Base-by-base conservation (phyloP, 1,139 yeast genomes). In the Sugiyamaella neomexicana region DNA sequence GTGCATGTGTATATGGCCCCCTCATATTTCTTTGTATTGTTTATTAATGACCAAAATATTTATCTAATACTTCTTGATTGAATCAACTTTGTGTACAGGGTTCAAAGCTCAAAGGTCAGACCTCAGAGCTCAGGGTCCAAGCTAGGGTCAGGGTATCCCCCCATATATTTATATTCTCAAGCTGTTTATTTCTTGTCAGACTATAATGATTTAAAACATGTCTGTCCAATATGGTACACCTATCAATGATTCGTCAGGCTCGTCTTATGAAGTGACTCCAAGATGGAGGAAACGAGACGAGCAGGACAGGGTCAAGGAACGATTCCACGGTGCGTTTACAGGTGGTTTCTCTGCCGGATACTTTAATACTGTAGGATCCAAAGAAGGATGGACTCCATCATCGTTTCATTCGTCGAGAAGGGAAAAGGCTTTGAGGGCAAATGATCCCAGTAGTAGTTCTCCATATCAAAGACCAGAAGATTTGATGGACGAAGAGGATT, bases 291-390 rank as follows among this genome's bases (percentile, higher is more conserved):
- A 46, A 17, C 52, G 54, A 6, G 44, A 57, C 20, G 60, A 57
- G 31, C 36, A 47, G 12, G 60, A 57, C 1, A 49, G 55, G 16
- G 59, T 56, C 39, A 52, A 46, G 37, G 60, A 57, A 39, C 56
- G 72, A 23, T 61, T 68, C 46, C 72, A 69, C 51, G 72, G 72
- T 1, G 72, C 72, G 3, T 69, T 68, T 55, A 67, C 69, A 1
- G 72, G 72, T 5, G 72, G 72, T 12, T 69, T 65, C 57, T 63
- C 68, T 2, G 73, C 73, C 4, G 73, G 73, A 2, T 69, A 68
- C 48, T 66, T 59, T 60, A 67, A 70, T 46, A 62, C 71, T 1
- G 73, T 70, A 1, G 73, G 72, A 6, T 67, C 72, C 4, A 65
- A 67, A 44, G 72, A 69, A 50, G 71, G 71, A 13, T 69, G 72